Evolutionary conservation across 2,329 filamentous ascomycete genomes (phyloP).

Genomic region (Stagonosporopsis cucurbitacearum): DNA sequence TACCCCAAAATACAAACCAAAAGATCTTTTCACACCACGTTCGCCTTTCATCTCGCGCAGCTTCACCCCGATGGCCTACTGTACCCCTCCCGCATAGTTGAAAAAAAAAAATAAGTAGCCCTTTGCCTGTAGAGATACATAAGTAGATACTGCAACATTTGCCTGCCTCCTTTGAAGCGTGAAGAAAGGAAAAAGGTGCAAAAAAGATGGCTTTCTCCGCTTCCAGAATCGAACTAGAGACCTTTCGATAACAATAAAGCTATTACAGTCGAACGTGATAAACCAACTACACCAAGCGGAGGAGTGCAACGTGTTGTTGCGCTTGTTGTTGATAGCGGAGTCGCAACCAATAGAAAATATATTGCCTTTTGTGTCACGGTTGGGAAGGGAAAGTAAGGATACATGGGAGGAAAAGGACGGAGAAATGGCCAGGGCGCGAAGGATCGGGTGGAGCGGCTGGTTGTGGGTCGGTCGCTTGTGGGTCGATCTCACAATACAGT

Average conservation of each 20-base stretch:
- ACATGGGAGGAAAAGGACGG: neutral
- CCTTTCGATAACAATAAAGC: conserved; percentile 14
- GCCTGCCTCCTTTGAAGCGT: too few species aligned
- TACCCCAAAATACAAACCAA: neutral
- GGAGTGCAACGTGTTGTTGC: neutral
- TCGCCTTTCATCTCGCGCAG: neutral
- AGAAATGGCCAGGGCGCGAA: too few species aligned
- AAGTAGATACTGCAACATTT: too few species aligned
- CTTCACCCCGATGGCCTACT: too few species aligned
- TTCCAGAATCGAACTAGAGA: conserved; percentile 18
- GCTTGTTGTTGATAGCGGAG: conserved; percentile 4
- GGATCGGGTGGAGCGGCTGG: neutral
- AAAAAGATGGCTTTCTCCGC: conserved; percentile 11
- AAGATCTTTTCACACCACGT: neutral
- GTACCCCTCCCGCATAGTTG: too few species aligned
- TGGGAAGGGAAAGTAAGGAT: neutral
- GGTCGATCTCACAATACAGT: too few species aligned
- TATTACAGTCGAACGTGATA: conserved; percentile 18
- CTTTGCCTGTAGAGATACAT: too few species aligned
- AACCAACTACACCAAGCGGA: conserved; percentile 17
- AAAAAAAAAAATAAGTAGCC: too few species aligned
- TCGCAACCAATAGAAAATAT: neutral
- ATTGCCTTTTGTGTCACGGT: neutral
- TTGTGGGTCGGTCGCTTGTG: too few species aligned
- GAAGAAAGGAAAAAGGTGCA: neutral